Evolutionary conservation across 805 yeast genomes (phyloP).

Genomic region (Sungouiozyma ichnusensis): DNA sequence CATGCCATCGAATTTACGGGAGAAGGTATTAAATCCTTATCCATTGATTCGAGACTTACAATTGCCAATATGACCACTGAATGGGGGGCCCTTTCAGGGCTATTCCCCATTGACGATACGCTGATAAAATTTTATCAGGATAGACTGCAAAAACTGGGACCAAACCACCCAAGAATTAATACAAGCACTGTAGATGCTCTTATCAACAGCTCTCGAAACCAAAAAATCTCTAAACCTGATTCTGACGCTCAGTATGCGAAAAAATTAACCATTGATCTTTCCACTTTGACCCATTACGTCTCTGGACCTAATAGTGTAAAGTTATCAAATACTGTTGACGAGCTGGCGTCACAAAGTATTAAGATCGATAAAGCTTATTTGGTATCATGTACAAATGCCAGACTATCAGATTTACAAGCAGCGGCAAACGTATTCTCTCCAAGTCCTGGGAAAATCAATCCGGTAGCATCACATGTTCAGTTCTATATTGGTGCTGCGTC

Average conservation of each 20-base stretch:
- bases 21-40: conserved; percentile 55
- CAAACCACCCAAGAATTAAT: conserved; percentile 80
- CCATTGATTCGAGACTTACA: conserved; percentile 79
- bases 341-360: conserved; percentile 61
- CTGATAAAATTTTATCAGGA: conserved; percentile 68
- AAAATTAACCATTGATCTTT: conserved; percentile 69
- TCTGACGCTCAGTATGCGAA: conserved; percentile 80
- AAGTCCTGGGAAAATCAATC: conserved; percentile 33
- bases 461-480: conserved; percentile 82
- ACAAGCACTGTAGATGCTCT: conserved; percentile 40
- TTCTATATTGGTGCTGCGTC: conserved; percentile 98
- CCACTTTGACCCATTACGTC: conserved; percentile 73
- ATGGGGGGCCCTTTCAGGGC: conserved; percentile 96
- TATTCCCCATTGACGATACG: conserved; percentile 88
- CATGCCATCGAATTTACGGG: conserved; percentile 93
- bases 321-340: conserved; percentile 68
- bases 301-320: conserved; percentile 98
- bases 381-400: conserved; percentile 95
- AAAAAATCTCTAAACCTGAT: conserved; percentile 39
- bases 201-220: conserved; percentile 7
- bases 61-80: conserved; percentile 97
- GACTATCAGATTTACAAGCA: conserved; percentile 84
- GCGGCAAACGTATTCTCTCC: conserved; percentile 78
- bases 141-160: conserved; percentile 40
- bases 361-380: conserved; percentile 87